Evolutionary conservation across 768 basidiomycete species (phyloP).

Genomic region (Kwoniella shandongensis): DNA sequence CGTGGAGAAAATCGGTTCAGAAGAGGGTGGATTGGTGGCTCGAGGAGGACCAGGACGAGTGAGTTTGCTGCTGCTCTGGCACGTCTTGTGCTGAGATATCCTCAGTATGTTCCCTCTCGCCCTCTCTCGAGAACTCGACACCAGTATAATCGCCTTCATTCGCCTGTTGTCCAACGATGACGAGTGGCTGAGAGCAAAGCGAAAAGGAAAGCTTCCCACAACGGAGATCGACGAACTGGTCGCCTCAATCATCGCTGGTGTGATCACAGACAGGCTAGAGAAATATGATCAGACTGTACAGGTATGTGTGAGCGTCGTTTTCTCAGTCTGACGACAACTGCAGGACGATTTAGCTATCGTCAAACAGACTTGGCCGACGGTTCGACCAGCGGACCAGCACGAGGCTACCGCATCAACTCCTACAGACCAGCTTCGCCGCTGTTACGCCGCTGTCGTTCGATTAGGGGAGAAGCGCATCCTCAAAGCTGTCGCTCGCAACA

Average conservation of each 20-base stretch:
- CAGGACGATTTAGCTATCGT: constrained; percentile 18
- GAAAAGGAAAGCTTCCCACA: constrained; percentile 26
- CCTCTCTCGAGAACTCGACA: constrained; percentile 19
- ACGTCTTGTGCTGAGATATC: not conserved
- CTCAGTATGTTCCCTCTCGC: constrained; percentile 34
- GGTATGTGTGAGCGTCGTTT: constrained; percentile 8
- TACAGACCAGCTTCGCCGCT: not conserved
- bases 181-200: constrained; percentile 28
- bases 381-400: not conserved
- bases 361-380: not conserved
- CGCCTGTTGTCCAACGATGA: constrained; percentile 27
- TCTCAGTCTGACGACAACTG: not conserved
- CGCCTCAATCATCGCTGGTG: not conserved
- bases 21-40: constrained; percentile 91
- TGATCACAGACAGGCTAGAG: constrained; percentile 3
- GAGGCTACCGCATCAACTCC: not conserved
- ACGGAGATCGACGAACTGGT: constrained; percentile 11
- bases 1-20: constrained; percentile 45
- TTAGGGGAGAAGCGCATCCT: constrained; percentile 28
- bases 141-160: constrained; percentile 28
- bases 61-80: constrained; percentile 21
- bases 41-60: constrained; percentile 57
- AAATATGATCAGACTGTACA: constrained; percentile 1
- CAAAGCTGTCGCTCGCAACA: not conserved
- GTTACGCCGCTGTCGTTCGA: constrained; percentile 23